phyloP scores from a whole-genome alignment of 176 grass and related monocot genomes.

The Guadua angustifolia region DNA sequence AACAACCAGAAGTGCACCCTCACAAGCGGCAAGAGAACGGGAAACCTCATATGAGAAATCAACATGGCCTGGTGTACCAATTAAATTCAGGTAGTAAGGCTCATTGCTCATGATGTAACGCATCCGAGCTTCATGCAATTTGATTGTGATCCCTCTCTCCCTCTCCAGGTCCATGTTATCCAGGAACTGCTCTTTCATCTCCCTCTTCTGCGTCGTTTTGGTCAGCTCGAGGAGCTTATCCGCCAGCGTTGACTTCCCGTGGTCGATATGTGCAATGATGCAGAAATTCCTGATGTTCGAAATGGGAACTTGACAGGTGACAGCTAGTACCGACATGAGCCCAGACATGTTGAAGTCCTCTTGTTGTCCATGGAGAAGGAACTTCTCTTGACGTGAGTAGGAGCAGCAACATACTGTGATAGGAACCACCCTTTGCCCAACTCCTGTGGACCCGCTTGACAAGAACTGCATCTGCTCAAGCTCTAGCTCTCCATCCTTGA shows the following conservation, averaged over 20 bases:
- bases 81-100: slow-evolving; percentile 88
- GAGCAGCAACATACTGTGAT: too few species aligned
- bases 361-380: too few species aligned
- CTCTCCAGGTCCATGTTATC: slow-evolving; percentile 99
- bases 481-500: too few species aligned
- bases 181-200: slow-evolving; percentile 97
- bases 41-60: slow-evolving; percentile 99
- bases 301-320: slow-evolving; percentile 81
- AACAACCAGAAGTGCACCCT: slow-evolving; percentile 94
- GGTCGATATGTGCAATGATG: slow-evolving; percentile 97
- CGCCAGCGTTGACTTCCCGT: slow-evolving; percentile 94
- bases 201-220: slow-evolving; percentile 85
- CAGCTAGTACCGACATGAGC: too few species aligned
- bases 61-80: slow-evolving; percentile 93
- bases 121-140: slow-evolving; percentile 88
- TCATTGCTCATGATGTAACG: slow-evolving; percentile 76
- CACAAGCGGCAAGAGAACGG: slow-evolving; percentile 96
- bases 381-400: too few species aligned
- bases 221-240: slow-evolving; percentile 91
- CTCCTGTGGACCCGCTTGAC: too few species aligned
- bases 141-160: slow-evolving; percentile 99
- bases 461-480: too few species aligned
- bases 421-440: too few species aligned
- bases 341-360: too few species aligned
- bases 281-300: slow-evolving; percentile 96